Base-by-base conservation (phyloP, 768 basidiomycete genomes). In the Amylocystis lapponica region DNA sequence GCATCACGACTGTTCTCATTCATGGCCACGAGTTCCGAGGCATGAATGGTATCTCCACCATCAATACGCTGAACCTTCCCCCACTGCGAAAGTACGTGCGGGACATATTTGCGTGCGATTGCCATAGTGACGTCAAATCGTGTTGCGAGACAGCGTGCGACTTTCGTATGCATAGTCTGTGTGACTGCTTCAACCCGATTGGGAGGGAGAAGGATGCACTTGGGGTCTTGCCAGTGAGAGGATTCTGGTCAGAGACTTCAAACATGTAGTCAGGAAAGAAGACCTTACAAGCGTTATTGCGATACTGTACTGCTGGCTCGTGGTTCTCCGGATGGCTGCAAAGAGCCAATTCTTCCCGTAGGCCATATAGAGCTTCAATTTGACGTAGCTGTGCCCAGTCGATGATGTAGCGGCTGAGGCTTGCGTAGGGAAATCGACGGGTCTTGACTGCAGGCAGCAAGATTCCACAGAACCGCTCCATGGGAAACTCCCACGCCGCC, bases 401-500 rank as follows among this genome's bases (percentile, higher is more conserved):
- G 9, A 16, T 17, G 16, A 19, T 19, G 19, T 34, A 34, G 16
- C 19, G 14, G 16, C 33, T 34, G 26, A 55, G 36, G 30, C 43
- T 44, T 19, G 51, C 41, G 27, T 43, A 54, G 7, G 47, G 49
- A 36, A 19, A 39, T 16, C 35, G 38, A 9, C 46, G 42, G 34
- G 44, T 55, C 27, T 39, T 36, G 36, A 58, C 42, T 5, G 47
- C 45, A 14, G 44, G 48, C n/a, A 32, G 44, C 17, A 58, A 37
- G n/a, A 13, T 14, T 2, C 54, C 52, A 33, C 59, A 58, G 36
- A 46, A 55, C 2, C 48, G 46, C 38, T 61, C 57, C 44, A 57
- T 61, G 2, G 51, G 46, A 42, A 59, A 61, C 13, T 55, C 53
- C 59, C 59, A 61, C 11, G 37, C 43, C 5, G 38, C 35, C 53